Evolutionary conservation across 2,329 filamentous ascomycete genomes (phyloP), one percentile per base, ranked within the genome.

Genomic region (Colletotrichum lentis): DNA sequence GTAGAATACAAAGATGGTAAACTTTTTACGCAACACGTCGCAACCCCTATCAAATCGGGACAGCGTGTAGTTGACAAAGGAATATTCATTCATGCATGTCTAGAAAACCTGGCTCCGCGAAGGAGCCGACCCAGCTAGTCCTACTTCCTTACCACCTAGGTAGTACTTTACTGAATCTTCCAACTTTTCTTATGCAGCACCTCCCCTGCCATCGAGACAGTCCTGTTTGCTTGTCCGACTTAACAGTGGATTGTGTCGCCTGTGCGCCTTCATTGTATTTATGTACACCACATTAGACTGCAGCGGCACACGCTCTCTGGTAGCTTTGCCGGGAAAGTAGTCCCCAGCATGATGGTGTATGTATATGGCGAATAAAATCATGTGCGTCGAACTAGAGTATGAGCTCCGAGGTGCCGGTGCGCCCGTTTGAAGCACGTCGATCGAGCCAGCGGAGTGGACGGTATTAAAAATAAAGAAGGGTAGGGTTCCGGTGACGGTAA

Each of bases 371-470:
- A 61, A 64, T 60, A 52, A 35, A 66, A 61, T 66, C 66, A 69
- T 69, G 66, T 69, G 65, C 62, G 62, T 69, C 39, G 66, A 69
- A 69, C 35, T n/a, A 49, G 66, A 61, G 55, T 64, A 64, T 52
- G 37, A 46, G 7, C 49, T 60, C 56, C 56, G n/a, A 41, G 49
- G 12, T 44, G 62, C 37, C n/a, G 14, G 20, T 46, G 46, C n/a
- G n/a, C 46, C 49, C n/a, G 8, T 43, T 14, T 16, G 24, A 18
- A 43, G 16, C 39, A 55, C 27, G 44, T 31, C 44, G 54, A 44
- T 24, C 49, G 24, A 37, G 22, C 39, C 41, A 56, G 37, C 56
- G 56, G 35, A 41, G 56, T 50, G 16, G 35, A 47, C 27, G 43
- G 56, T 52, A 69, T 61, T 69, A 66, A 46, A 52, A 56, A n/a